Evolutionary conservation across 2,329 filamentous ascomycete genomes (phyloP), one percentile per base, ranked within the genome.

Genomic region (Pseudogymnoascus sp.): DNA sequence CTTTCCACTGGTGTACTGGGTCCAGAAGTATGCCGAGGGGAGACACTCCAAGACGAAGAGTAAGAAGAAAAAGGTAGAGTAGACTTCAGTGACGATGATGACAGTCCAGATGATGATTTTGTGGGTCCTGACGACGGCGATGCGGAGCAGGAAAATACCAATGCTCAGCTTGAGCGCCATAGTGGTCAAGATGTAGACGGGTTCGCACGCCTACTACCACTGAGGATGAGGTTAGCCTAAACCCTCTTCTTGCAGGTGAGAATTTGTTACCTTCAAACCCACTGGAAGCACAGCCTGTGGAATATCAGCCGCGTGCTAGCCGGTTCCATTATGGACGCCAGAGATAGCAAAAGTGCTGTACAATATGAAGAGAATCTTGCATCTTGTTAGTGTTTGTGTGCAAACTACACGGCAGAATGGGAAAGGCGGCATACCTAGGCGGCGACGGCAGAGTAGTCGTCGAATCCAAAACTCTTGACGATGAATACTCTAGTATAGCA

Each of bases 91-190:
- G 17, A 74, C 63, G 7, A 69, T 44, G 19, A 77, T 64, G 7
- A 74, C 69, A 1, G 63, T 64, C 65, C 70, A 75, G 44, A 78
- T 75, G 31, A 74, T 72, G 15, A 70, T 64, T 50, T 68, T 73
- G 60, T 77, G 75, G 67, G 19, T 63, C 63, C 23, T 64, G 60
- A 64, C 67, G 60, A 62, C 72, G 65, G 67, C 72, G 35, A 78
- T 75, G 23, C 76, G 73, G 15, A 77, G 64, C 13, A 78, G 68
- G 63, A 78, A 76, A 53, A 77, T 66, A 42, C 73, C 74, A 26
- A 78, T 74, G 56, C 73, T 75, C 53, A 75, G 70, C 65, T 78
- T 78, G 29, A 77, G 68, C 9, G 73, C 67, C 40, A 76, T 73
- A 26, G 73, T 75, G 4, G 75, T 73, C 26, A 75, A 61, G n/a